Conservation (phyloP, 169 alveolate species). For the Pseudocohnilembus persalinus region DNA sequence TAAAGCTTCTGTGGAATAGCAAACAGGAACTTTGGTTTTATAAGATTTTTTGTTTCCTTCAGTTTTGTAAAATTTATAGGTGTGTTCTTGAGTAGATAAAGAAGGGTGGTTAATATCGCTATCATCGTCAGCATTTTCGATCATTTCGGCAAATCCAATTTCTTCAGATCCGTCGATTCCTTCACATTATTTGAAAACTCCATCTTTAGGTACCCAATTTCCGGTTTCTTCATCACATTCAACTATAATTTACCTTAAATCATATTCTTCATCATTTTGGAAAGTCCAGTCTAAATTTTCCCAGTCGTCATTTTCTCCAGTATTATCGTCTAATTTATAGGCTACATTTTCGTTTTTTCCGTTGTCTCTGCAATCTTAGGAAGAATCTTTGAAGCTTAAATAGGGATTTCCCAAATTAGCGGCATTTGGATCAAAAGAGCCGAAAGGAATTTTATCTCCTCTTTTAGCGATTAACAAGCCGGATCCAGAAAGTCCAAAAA, state of each 20-base stretch:
- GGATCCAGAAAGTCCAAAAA: neutral
- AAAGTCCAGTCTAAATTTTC: slow-evolving; percentile 4
- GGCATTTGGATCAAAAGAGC: neutral
- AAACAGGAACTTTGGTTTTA: slow-evolving; percentile 37
- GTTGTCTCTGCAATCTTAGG: neutral
- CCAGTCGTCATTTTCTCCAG: neutral
- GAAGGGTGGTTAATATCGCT: slow-evolving; percentile 34
- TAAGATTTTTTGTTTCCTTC: neutral
- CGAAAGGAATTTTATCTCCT: slow-evolving; percentile 22
- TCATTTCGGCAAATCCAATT: slow-evolving; percentile 21
- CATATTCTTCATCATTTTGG: slow-evolving; percentile 13
- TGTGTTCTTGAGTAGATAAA: neutral
- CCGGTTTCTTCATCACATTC: slow-evolving; percentile 4
- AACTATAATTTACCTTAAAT: slow-evolving; percentile 18
- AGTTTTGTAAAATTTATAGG: no score
- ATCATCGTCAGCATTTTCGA: slow-evolving; percentile 31
- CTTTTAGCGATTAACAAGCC: neutral
- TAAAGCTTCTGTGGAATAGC: slow-evolving; percentile 83
- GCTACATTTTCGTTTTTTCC: no score
- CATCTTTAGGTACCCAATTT: neutral
- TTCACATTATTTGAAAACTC: neutral
- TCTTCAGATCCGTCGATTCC: neutral
- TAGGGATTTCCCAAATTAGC: neutral
- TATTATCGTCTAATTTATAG: neutral
- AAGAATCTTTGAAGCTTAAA: neutral